Evolutionary conservation across 2,329 filamentous ascomycete genomes (phyloP), one percentile per base, ranked within the genome.

Genomic region (Pseudocercospora musae): DNA sequence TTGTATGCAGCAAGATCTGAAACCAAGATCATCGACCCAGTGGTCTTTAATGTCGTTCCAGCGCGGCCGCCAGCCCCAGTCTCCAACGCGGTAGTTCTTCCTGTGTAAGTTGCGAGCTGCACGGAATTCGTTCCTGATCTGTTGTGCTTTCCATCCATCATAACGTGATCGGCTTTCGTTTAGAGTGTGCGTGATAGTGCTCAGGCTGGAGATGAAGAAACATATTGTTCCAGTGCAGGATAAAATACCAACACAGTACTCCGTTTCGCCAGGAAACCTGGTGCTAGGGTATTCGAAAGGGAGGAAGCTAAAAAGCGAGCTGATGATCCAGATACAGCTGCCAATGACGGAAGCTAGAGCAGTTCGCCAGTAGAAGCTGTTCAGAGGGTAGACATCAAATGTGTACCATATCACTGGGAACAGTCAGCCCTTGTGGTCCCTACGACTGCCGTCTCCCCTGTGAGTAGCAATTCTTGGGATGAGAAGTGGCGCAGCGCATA

Each of bases 241-340:
- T 18, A 37, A 21, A 8, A 54, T 33, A 3, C 50, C 50, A 4
- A 31, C 50, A 7, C 27, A 31, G 4, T 33, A 33, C 27, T 54
- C 31, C 9, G 27, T 54, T 18, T 54, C 50, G 2, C 27, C 25
- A 15, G 23, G 25, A 20, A 54, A 54, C 29, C 27, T 33, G 20
- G 50, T 37, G 20, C 50, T 37, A 2, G 50, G 50, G 50, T n/a
- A 54, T 20, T 33, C 27, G 27, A 37, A 54, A 37, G 50, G 50
- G 9, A 54, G 27, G 29, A 54, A 54, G 20, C 50, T 54, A n/a
- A 54, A 54, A 33, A 54, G 31, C n/a, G 50, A 54, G n/a, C 50
- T 33, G 25, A 54, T 15, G 8, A 54, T 54, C 50, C 50, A 54
- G 23, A 54, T 54, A 13, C 27, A 9, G 20, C 50, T 54, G 13